Evolutionary conservation across 371 early-diverging fungal genomes (phyloP).

Genomic region (Mortierella sp.): DNA sequence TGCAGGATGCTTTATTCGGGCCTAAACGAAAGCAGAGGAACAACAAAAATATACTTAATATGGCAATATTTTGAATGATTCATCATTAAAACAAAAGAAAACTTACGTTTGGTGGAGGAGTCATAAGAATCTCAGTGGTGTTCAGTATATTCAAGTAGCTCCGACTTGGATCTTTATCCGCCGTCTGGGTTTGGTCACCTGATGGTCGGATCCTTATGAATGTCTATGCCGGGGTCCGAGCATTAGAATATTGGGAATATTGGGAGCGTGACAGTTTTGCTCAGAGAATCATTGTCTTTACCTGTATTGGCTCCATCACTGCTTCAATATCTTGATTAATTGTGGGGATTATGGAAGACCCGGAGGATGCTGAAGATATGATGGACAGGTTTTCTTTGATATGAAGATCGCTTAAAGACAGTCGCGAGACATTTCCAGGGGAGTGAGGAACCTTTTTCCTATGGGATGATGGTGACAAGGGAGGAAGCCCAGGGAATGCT

Average conservation of each 20-base stretch:
- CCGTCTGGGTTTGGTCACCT: background rate
- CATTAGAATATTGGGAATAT: background rate
- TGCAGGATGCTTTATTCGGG: constrained; percentile 63
- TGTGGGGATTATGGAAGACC: constrained; percentile 9
- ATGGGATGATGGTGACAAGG: constrained; percentile 23
- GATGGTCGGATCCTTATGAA: constrained; percentile 62
- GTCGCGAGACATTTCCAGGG: constrained; percentile 16
- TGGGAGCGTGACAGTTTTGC: background rate
- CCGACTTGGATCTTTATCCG: constrained; percentile 17
- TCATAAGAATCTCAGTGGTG: constrained; percentile 62
- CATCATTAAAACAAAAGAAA: too few species aligned
- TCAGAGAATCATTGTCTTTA: background rate
- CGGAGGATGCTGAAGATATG: constrained; percentile 14
- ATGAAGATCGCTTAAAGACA: constrained; percentile 46
- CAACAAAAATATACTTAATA: constrained; percentile 22
- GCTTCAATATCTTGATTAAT: background rate
- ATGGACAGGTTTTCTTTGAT: constrained; percentile 31
- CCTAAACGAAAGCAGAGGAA: constrained; percentile 15
- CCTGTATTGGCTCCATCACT: constrained; percentile 64
- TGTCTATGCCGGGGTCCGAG: constrained; percentile 46
- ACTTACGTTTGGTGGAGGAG: constrained; percentile 29
- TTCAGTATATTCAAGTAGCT: constrained; percentile 20
- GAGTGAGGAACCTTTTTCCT: constrained; percentile 14
- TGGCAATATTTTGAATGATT: background rate
- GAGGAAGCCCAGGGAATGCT: constrained; percentile 1